Evolutionary conservation across 2,329 filamentous ascomycete species (phyloP).

Genomic region (Didymella pomorum): DNA sequence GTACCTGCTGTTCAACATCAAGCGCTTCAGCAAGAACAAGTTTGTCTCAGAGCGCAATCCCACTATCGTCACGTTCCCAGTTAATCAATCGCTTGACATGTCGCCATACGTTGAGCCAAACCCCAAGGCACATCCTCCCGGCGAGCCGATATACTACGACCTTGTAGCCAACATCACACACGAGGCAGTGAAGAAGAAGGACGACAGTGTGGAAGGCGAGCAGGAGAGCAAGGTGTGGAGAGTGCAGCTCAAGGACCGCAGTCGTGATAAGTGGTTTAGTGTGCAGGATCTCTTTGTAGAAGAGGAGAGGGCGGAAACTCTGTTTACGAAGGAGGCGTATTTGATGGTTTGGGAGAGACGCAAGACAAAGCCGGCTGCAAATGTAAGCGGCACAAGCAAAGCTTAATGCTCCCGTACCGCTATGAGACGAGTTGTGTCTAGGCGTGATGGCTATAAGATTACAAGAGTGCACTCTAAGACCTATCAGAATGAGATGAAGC

Average conservation of each 20-base stretch:
- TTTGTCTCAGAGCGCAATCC: constrained; percentile 96
- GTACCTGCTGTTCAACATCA: constrained; percentile 92
- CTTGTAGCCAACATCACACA: constrained; percentile 94
- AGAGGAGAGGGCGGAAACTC: constrained; percentile 82
- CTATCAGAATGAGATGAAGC: constrained; percentile 16
- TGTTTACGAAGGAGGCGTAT: constrained; percentile 94
- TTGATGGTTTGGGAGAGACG: constrained; percentile 95
- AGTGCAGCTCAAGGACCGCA: constrained; percentile 84
- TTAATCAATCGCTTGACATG: constrained; percentile 82
- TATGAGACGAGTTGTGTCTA: background rate
- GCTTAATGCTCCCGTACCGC: background rate
- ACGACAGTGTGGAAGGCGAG: constrained; percentile 86
- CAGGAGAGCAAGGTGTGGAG: constrained; percentile 95
- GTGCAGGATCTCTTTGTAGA: constrained; percentile 95
- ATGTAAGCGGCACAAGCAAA: constrained; percentile 30
- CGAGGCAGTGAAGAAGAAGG: constrained; percentile 78
- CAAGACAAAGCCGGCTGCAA: constrained; percentile 49
- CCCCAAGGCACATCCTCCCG: constrained; percentile 71
- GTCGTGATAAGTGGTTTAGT: constrained; percentile 86
- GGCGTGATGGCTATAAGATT: background rate
- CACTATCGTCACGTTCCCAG: constrained; percentile 96
- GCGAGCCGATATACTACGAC: constrained; percentile 92
- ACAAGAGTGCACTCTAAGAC: background rate
- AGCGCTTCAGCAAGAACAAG: constrained; percentile 96
- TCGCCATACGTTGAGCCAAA: constrained; percentile 91